Conservation (phyloP, 1,284 basidiomycete genomes). For the Lignosus rhinocerotis region DNA sequence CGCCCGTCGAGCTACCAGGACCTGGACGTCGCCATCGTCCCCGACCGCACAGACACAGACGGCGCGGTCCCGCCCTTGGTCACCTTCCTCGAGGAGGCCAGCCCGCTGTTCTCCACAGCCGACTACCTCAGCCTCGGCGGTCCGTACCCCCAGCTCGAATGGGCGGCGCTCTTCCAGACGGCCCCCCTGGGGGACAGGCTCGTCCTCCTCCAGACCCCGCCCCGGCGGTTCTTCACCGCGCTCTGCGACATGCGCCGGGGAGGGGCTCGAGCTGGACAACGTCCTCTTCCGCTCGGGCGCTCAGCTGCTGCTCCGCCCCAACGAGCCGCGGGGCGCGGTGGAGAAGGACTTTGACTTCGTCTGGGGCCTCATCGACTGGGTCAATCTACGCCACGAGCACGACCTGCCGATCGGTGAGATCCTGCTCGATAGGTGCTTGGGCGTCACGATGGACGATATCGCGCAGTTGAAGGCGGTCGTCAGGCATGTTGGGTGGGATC, state of each 20-base stretch:
- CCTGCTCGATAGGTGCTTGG: not conserved
- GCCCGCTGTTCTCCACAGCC: not conserved
- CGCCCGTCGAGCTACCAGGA: no score
- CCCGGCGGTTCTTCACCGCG: not conserved
- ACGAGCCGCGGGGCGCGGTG: not conserved
- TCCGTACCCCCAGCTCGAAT: not conserved
- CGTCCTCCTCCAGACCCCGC: not conserved
- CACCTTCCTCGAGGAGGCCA: not conserved
- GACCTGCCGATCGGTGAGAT: not conserved
- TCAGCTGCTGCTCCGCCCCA: not conserved
- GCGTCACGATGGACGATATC: not conserved
- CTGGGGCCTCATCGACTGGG: not conserved
- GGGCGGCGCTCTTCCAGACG: not conserved
- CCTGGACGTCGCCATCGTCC: no score
- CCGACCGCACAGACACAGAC: not conserved
- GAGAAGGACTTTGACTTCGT: not conserved
- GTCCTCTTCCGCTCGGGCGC: not conserved
- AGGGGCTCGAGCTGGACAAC: not conserved
- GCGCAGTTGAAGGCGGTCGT: not conserved
- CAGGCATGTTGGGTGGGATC: not conserved
- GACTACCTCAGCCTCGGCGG: not conserved
- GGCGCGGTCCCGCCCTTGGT: not conserved
- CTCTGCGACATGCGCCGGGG: not conserved
- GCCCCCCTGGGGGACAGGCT: not conserved
- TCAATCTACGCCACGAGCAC: not conserved